Percentiles rank a stretch among this genome's conserved stretches.
Evolutionary conservation across 1,139 yeast genomes (phyloP).

Genomic region (Lodderomyces elongisporus): DNA sequence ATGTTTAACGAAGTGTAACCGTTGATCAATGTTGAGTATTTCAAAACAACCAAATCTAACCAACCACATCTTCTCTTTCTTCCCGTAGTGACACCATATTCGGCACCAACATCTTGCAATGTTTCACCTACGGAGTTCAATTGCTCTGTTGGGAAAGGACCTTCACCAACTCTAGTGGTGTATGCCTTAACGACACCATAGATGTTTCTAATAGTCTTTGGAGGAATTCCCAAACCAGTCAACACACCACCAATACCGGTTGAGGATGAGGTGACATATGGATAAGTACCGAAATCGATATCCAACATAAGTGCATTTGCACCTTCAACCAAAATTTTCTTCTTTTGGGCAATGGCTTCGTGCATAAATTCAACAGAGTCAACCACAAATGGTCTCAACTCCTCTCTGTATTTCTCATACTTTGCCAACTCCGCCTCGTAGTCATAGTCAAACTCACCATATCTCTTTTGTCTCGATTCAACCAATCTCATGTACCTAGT

Average conservation of each 20-base stretch:
- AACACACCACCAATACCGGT: constrained; percentile 98
- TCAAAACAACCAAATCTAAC: constrained; percentile 93
- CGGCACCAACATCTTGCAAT: constrained; percentile 89
- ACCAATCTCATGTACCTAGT: constrained; percentile 71
- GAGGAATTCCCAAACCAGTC: constrained; percentile 96
- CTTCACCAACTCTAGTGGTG: constrained; percentile 98
- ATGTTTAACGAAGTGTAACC: constrained; percentile 93
- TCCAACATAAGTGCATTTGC: constrained; percentile 98
- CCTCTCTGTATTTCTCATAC: constrained; percentile 70
- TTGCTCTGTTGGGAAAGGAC: constrained; percentile 99
- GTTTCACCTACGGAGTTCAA: constrained; percentile 82
- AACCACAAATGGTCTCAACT: constrained; percentile 83
- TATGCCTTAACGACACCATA: constrained; percentile 98
- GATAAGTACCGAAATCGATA: constrained; percentile 96
- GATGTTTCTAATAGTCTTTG: constrained; percentile 68
- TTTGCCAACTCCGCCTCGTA: constrained; percentile 71
- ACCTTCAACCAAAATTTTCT: constrained; percentile 92
- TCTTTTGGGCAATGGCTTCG: constrained; percentile 68
- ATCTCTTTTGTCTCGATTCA: constrained; percentile 78
- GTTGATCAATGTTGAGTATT: constrained; percentile 84
- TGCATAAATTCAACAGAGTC: constrained; percentile 92
- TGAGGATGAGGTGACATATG: constrained; percentile 91
- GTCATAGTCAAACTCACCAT: constrained; percentile 90
- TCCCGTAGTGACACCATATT: constrained; percentile 97
- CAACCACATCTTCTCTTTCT: constrained; percentile 99